Base-by-base conservation (phyloP, 176 grass and related monocot genomes). In the Carex littledalei region DNA sequence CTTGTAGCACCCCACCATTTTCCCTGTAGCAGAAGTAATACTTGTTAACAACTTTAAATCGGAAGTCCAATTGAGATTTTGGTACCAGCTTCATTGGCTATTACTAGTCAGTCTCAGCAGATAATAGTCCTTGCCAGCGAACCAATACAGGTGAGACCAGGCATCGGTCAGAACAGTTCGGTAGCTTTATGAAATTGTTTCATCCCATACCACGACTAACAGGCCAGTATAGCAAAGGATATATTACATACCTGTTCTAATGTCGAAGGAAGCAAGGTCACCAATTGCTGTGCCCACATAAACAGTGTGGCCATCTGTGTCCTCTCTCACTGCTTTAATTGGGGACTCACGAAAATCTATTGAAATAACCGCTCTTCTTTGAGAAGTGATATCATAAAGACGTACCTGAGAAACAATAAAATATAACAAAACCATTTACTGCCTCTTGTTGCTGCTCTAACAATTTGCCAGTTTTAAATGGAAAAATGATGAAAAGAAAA, bases 191-290 rank as follows among this genome's bases (percentile, higher is more conserved):
- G 41, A 76, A 52, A 45, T 53, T 76, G 49, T 4, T 53, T 39
- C 37, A 39, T 39, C 37, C 37, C 26, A 1, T 56, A 56, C 15
- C 49, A 78, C 18, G 15, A 78, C 6, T 78, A 57, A 78, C 52
- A 10, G 26, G 3, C 41, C 16, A 10, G 22, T 57, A 76, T 15
- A 31, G 22, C 73, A 78, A 78, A 18, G 24, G 13, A 78, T 78
- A 32, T 0, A 18, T 41, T 57, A 78, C 14, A 53, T 89, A 98
- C 97, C 97, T 79, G 91, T 96, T 89, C 93, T 92, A 85, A 98
- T 94, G 69, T 99, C 97, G 87, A 92, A 96, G 35, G 91, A 96
- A 82, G 91, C 93, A 34, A 99, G 91, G 55, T 99, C 97, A 83
- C 91, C 97, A 87, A 83, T 84, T 78, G 86, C 91, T 67, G 94